These are phyloP conservation scores for Penicillium paradoxum DNA, from an alignment of 495 filamentous ascomycete species.

Conservation along the genomic window DNA sequence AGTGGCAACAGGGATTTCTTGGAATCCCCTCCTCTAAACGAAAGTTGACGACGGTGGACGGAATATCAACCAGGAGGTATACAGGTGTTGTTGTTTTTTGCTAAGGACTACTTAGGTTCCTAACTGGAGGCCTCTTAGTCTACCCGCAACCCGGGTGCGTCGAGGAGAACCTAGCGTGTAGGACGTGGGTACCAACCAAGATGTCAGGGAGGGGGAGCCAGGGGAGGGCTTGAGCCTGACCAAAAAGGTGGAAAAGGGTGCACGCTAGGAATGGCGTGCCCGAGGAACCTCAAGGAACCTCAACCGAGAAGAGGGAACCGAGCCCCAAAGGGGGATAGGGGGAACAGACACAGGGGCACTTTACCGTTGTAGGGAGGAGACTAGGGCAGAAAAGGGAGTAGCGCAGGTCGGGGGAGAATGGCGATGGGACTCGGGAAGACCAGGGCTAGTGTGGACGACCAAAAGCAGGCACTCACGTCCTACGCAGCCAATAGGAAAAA, in stretches of 20 bases:
- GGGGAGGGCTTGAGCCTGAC: slow-evolving; percentile 1
- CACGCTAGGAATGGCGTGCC: slow-evolving; percentile 39
- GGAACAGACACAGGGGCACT: not conserved
- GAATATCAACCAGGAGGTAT: not conserved
- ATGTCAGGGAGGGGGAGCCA: slow-evolving; percentile 19
- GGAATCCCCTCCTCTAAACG: not conserved
- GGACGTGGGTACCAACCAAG: slow-evolving; percentile 35
- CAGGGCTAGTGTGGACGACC: slow-evolving; percentile 20
- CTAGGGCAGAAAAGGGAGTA: slow-evolving; percentile 30
- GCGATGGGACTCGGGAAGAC: slow-evolving; percentile 30
- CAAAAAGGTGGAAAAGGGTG: slow-evolving; percentile 6
- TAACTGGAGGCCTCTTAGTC: slow-evolving; percentile 31
- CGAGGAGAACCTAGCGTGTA: slow-evolving; percentile 37
- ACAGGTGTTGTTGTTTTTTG: slow-evolving; percentile 17
- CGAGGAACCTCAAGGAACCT: slow-evolving; percentile 33
- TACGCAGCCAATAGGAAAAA: not conserved
- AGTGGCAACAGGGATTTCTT: slow-evolving; percentile 9
- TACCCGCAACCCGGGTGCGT: slow-evolving; percentile 38
- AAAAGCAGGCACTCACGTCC: not conserved
- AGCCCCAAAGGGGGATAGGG: slow-evolving; percentile 16
- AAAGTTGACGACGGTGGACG: not conserved
- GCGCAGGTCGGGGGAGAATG: slow-evolving; percentile 37
- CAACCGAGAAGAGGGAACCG: slow-evolving; percentile 16
- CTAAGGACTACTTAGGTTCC: slow-evolving; percentile 29
- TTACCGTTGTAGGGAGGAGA: not conserved